These are phyloP conservation scores for Cyanophora paradoxa DNA, from an alignment of 78 protist species.

Conservation along the genomic window DNA sequence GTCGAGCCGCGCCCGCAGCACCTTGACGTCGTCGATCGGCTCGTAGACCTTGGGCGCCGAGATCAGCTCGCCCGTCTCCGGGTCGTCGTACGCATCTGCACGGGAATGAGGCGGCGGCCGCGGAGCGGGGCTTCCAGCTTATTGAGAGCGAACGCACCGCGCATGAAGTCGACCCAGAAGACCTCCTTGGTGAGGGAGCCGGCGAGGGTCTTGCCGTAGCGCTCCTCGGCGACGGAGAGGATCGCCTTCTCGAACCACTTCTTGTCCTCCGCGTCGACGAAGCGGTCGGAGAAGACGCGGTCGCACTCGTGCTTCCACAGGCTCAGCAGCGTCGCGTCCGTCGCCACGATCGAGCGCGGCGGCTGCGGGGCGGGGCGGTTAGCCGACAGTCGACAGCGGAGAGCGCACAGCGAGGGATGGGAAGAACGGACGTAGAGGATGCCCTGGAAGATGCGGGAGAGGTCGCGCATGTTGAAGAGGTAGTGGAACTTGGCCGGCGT, in stretches of 20 bases:
- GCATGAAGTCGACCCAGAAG: conserved; percentile 69
- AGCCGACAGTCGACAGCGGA: too few relatives aligned
- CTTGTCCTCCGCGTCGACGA: conserved; percentile 37
- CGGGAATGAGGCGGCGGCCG: too few relatives aligned
- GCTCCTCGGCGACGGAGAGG: neutral
- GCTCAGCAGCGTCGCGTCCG: neutral
- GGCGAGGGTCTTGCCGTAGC: conserved; percentile 2
- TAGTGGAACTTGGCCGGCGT: conserved; percentile 86
- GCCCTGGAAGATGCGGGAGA: conserved; percentile 67
- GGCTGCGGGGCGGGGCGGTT: too few relatives aligned
- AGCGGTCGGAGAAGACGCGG: conserved; percentile 69
- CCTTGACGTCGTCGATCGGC: conserved; percentile 8
- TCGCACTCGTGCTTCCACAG: conserved; percentile 76
- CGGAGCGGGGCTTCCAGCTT: too few relatives aligned
- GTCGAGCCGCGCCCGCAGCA: conserved; percentile 7
- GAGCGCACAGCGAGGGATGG: too few relatives aligned
- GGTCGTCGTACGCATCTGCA: conserved; percentile 45
- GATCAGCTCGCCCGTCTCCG: conserved; percentile 38
- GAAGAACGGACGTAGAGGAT: too few relatives aligned
- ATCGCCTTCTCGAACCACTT: conserved; percentile 24
- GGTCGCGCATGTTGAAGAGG: conserved; percentile 84
- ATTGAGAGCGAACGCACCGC: too few relatives aligned
- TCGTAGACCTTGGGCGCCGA: conserved; percentile 38
- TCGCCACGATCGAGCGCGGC: neutral
- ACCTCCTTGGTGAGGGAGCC: too few relatives aligned